Base-by-base conservation (phyloP, 192 early-diverging fungal genomes). In the Gorgonomyces haynaldii region DNA sequence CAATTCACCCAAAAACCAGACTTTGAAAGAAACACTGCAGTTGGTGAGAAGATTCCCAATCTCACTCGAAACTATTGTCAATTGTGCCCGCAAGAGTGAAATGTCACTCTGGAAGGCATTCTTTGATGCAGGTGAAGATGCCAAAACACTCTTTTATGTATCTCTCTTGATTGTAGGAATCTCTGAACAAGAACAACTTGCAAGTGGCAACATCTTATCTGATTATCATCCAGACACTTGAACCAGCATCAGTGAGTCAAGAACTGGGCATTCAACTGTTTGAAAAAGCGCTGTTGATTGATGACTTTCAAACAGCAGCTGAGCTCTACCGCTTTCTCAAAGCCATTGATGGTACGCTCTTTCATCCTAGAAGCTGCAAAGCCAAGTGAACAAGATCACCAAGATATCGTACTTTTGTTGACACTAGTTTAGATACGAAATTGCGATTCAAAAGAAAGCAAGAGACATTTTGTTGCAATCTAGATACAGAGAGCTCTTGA, bases 71-170 rank as follows among this genome's bases (percentile, higher is more conserved):
- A 80, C 91, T 17, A 85, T 98, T 57, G 90, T 89, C 8, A 83
- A 87, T 23, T 96, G 93, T 56, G 93, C 96, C 4, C 67, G 96
- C 46, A 98, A 98, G 58, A 87, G 88, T n/a, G 96, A 98, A 58
- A 82, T 87, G 0, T 75, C 88, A 10, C 67, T 89, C 28, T 98
- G 96, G 96, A 69, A 78, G 15, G 80, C 78, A 37, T 70, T 96
- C 38, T 96, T 96, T 64, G 66, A 70, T 1, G 76, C 82, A 46
- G 82, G 88, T 1, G 96, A 89, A 7, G 82, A 91, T 21, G 82
- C 87, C 0, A 80, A 81, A 31, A 70, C 63, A 17, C 72, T 98
- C 31, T 17, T 28, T 31, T 5, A 13, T 60, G 86, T 73, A 57
- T 66, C 49, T 94, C 86, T 40, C 54, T 98, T 56, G 73, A 64